phyloP scores from a whole-genome alignment of 2,329 filamentous ascomycete genomes.

The Magnaporthales sp. region DNA sequence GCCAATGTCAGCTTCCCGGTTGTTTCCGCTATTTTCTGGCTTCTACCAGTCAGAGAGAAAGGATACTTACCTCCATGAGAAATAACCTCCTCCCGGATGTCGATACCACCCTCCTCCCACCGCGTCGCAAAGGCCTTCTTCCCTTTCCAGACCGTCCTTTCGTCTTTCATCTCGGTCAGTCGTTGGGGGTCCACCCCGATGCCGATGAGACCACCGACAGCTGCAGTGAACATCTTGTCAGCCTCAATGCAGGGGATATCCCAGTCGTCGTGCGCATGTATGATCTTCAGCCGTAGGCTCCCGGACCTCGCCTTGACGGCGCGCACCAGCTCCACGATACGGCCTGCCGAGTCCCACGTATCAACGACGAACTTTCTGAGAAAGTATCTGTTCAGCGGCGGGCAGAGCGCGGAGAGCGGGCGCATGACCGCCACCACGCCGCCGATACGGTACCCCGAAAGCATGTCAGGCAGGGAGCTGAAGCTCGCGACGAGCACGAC shows the following conservation, averaged over 20 bases:
- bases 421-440: slow-evolving; percentile 73
- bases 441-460: slow-evolving; percentile 70
- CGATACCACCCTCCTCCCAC: slow-evolving; percentile 34
- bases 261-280: slow-evolving; percentile 74
- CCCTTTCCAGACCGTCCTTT: slow-evolving; percentile 32
- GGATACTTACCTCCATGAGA: slow-evolving; percentile 42
- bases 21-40: background rate
- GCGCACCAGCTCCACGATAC: slow-evolving; percentile 50
- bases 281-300: slow-evolving; percentile 54
- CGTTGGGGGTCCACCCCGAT: slow-evolving; percentile 29
- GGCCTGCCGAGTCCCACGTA: slow-evolving; percentile 65
- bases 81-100: slow-evolving; percentile 45
- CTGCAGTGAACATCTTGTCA: slow-evolving; percentile 52
- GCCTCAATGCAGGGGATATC: slow-evolving; percentile 74
- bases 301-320: slow-evolving; percentile 35
- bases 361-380: slow-evolving; percentile 57
- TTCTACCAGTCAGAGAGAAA: background rate
- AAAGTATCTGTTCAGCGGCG: slow-evolving; percentile 53
- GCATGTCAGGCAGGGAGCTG: slow-evolving; percentile 61
- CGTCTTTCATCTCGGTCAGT: slow-evolving; percentile 27
- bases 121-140: slow-evolving; percentile 39
- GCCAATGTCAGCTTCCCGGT: background rate
- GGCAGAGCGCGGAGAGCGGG: slow-evolving; percentile 56
- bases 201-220: slow-evolving; percentile 40
- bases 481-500: slow-evolving; percentile 76